Evolutionary conservation across 2,329 filamentous ascomycete species (phyloP).

Genomic region (Chalaropsis thielavioides): DNA sequence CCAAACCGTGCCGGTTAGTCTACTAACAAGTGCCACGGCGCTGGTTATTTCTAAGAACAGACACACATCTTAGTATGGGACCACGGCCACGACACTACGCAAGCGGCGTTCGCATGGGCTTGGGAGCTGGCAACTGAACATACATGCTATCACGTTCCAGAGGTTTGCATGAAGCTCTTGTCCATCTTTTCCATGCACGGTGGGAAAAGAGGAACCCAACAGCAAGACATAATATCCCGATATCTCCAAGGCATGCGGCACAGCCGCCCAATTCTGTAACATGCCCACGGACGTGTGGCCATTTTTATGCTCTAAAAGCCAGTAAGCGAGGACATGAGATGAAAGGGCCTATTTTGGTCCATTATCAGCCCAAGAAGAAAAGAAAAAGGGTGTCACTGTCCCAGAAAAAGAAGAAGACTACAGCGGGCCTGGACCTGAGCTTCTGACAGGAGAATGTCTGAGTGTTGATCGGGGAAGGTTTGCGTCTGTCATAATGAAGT

Average conservation of each 20-base stretch:
- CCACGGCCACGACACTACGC: neutral
- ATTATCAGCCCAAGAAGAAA: neutral
- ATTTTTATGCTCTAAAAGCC: neutral
- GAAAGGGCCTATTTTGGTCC: slow-evolving; percentile 6
- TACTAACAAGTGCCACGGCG: neutral
- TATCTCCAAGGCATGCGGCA: slow-evolving; percentile 4
- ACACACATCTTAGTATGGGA: neutral
- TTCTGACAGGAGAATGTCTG: neutral
- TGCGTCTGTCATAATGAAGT: neutral
- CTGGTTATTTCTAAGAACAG: slow-evolving; percentile 5
- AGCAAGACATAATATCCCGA: neutral
- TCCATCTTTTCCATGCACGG: neutral
- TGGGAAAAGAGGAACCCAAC: no score
- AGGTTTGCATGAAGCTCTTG: slow-evolving; percentile 5
- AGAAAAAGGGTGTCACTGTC: no score
- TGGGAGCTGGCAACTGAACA: neutral
- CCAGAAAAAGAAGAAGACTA: neutral
- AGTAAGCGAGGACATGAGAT: slow-evolving; percentile 7
- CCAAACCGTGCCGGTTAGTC: neutral
- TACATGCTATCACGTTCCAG: neutral
- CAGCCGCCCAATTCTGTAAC: slow-evolving; percentile 8
- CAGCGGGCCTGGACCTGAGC: neutral
- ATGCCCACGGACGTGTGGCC: slow-evolving; percentile 1
- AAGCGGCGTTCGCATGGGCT: neutral
- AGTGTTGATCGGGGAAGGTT: neutral